phyloP scores from a whole-genome alignment of 208 protist genomes.

The Kentomonas sorsogonicus region DNA sequence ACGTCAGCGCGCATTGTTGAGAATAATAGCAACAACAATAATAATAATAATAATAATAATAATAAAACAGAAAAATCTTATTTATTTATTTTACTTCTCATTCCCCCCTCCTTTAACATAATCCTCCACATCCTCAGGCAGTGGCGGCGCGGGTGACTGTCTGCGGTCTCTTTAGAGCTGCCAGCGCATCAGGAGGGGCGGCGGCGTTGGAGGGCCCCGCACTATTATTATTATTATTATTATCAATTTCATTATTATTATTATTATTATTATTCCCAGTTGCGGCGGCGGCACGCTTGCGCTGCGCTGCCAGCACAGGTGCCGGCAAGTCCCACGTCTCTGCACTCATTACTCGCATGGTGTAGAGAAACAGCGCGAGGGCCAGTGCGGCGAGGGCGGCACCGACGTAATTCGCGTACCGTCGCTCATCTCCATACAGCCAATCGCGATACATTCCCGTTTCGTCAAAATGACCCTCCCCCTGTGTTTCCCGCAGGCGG shows the following conservation, averaged over 20 bases:
- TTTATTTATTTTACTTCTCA: constrained; percentile 12
- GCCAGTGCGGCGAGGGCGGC: constrained; percentile 39
- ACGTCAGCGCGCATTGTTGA: background rate
- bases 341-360: constrained; percentile 62
- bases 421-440: constrained; percentile 85
- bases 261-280: too few relatives aligned
- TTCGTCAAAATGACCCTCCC: constrained; percentile 79
- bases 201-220: background rate
- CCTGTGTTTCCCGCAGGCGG: constrained; percentile 75
- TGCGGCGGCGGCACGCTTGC: too few relatives aligned
- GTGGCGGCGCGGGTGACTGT: constrained; percentile 43
- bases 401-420: constrained; percentile 84
- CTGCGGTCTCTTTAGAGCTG: constrained; percentile 71
- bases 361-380: constrained; percentile 78
- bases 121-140: too few relatives aligned
- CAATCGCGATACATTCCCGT: constrained; percentile 87
- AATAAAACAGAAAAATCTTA: too few relatives aligned
- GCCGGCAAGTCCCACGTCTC: constrained; percentile 88
- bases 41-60: background rate
- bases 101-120: constrained; percentile 5
- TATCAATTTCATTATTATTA: constrained; percentile 1
- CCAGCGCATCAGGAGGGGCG: constrained; percentile 44
- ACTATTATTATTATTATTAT: background rate
- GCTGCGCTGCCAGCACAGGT: constrained; percentile 69
- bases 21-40: constrained; percentile 1